A percentile compares a stretch with the other conserved stretches of the same genome.
These are phyloP conservation scores for Sporothrix phasma DNA, from an alignment of 2,329 filamentous ascomycete genomes.

Conservation along the genomic window DNA sequence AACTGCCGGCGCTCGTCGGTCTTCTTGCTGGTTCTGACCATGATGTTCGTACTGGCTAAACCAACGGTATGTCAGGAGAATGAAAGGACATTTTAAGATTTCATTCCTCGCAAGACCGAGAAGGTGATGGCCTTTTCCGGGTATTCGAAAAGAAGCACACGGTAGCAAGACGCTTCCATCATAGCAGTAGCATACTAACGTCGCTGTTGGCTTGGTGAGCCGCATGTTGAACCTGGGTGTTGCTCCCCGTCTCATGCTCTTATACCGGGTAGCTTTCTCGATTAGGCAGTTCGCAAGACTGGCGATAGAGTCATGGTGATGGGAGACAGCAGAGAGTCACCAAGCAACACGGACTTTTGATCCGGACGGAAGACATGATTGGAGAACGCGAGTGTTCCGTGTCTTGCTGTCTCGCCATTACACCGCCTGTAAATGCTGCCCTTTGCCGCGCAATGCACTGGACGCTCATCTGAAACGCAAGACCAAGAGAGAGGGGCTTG, in stretches of 20 bases:
- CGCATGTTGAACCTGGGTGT: neutral
- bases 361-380: neutral
- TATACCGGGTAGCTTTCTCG: neutral
- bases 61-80: neutral
- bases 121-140: neutral
- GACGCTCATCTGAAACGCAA: neutral
- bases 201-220: neutral
- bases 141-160: neutral
- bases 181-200: neutral
- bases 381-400: neutral
- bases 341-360: neutral
- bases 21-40: neutral
- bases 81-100: too few species aligned
- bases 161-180: neutral
- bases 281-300: conserved; percentile 3
- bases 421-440: neutral
- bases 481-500: neutral
- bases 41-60: neutral
- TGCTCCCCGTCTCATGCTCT: neutral
- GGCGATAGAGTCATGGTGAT: too few species aligned
- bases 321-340: neutral
- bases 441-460: neutral
- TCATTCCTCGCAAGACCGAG: too few species aligned
- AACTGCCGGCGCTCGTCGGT: neutral
- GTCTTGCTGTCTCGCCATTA: neutral